A percentile compares a stretch with the other conserved stretches of the same genome.
Conservation (phyloP, 192 early-diverging fungal genomes). For the Backusella morwellensis region DNA sequence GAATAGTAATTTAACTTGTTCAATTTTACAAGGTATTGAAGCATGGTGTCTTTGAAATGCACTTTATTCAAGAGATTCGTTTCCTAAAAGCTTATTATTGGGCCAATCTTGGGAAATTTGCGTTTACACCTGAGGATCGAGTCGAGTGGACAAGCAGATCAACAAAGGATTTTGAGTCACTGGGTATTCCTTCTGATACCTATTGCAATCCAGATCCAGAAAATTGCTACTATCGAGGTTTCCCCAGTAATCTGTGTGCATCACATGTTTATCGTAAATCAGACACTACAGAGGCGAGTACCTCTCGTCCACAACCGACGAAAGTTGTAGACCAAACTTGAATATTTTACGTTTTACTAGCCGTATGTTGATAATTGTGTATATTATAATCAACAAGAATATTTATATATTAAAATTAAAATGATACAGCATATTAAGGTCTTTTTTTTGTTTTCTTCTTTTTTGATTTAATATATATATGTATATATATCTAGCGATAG, state of each 20-base stretch:
- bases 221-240: slow-evolving; percentile 10
- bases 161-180: slow-evolving; percentile 18
- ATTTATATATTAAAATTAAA: not conserved
- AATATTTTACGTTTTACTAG: not conserved
- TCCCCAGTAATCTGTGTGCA: slow-evolving; percentile 11
- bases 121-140: slow-evolving; percentile 34
- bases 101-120: slow-evolving; percentile 43
- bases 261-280: not conserved
- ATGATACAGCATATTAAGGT: not conserved
- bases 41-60: slow-evolving; percentile 36
- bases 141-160: slow-evolving; percentile 32
- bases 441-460: no score
- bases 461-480: not conserved
- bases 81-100: slow-evolving; percentile 49
- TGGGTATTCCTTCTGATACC: slow-evolving; percentile 23
- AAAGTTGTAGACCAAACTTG: not conserved
- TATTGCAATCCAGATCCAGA: slow-evolving; percentile 37
- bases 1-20: not conserved
- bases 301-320: not conserved
- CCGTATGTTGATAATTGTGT: not conserved
- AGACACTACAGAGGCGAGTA: not conserved
- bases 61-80: slow-evolving; percentile 35
- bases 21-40: slow-evolving; percentile 11
- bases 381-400: no score
- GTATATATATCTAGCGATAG: not conserved